A percentile compares a stretch with the other conserved stretches of the same genome.
phyloP scores from a whole-genome alignment of 805 yeast species.

The Danielia oregonensis region DNA sequence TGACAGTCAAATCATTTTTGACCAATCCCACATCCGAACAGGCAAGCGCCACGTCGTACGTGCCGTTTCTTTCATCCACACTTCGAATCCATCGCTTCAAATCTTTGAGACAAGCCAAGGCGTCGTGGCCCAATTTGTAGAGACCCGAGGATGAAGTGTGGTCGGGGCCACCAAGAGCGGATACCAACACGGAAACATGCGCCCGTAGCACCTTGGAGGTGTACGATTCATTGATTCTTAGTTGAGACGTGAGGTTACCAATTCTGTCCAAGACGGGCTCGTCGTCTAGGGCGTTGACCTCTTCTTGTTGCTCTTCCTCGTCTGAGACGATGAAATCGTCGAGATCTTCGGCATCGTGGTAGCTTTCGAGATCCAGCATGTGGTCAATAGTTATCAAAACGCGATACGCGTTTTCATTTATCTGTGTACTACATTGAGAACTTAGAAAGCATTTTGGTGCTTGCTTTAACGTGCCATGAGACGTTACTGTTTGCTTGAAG shows the following conservation, averaged over 20 bases:
- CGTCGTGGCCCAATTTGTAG: slow-evolving; percentile 85
- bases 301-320: slow-evolving; percentile 15
- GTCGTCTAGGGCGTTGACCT: too few relatives aligned
- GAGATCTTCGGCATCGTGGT: slow-evolving; percentile 25
- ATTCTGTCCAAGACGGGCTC: slow-evolving; percentile 7
- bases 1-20: slow-evolving; percentile 66
- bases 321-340: slow-evolving; percentile 35
- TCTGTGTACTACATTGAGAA: too few relatives aligned
- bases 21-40: slow-evolving; percentile 78
- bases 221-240: slow-evolving; percentile 31
- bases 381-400: too few relatives aligned
- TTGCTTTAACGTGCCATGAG: too few relatives aligned
- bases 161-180: slow-evolving; percentile 91
- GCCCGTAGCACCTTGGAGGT: slow-evolving; percentile 51
- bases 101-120: slow-evolving; percentile 81
- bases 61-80: slow-evolving; percentile 69
- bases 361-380: slow-evolving; percentile 8
- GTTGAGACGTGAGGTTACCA: slow-evolving; percentile 17
- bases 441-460: too few relatives aligned
- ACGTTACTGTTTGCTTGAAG: too few relatives aligned
- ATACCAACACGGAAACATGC: slow-evolving; percentile 73
- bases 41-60: slow-evolving; percentile 83
- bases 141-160: slow-evolving; percentile 51
- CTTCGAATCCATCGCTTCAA: slow-evolving; percentile 82
- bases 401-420: too few relatives aligned